These are phyloP conservation scores for Hortaea werneckii DNA, from an alignment of 2,329 filamentous ascomycete genomes.

Conservation along the genomic window DNA sequence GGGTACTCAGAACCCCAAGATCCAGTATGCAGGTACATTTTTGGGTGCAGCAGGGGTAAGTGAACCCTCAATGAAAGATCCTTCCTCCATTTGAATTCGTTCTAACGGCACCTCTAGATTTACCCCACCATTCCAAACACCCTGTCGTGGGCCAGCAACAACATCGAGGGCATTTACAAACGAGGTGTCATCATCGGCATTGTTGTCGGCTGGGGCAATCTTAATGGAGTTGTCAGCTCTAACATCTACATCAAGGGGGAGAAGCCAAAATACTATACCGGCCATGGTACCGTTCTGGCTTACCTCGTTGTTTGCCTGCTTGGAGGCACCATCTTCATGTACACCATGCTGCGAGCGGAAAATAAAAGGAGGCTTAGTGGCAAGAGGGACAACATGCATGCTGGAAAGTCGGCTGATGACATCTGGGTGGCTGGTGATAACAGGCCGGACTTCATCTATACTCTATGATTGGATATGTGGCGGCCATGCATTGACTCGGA, in stretches of 20 bases:
- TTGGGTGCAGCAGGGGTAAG: conserved; percentile 49
- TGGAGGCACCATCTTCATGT: conserved; percentile 59
- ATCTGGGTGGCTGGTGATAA: conserved; percentile 58
- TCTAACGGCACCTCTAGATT: conserved; percentile 37
- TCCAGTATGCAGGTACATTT: conserved; percentile 77
- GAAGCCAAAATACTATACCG: conserved; percentile 48
- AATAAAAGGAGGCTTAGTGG: conserved; percentile 58
- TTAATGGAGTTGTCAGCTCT: conserved; percentile 70
- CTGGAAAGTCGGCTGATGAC: conserved; percentile 54
- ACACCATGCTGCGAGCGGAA: conserved; percentile 52
- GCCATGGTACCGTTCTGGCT: conserved; percentile 64
- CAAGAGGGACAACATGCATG: conserved; percentile 51
- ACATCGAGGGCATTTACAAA: conserved; percentile 84
- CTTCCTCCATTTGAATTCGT: too few relatives aligned
- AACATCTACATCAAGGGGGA: conserved; percentile 57
- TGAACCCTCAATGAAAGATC: too few relatives aligned
- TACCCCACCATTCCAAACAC: conserved; percentile 46
- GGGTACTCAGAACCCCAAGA: conserved; percentile 48
- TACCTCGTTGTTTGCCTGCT: conserved; percentile 63
- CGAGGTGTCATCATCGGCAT: conserved; percentile 78
- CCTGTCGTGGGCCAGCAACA: conserved; percentile 44
- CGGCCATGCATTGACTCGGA: too few relatives aligned
- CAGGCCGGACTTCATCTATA: conserved; percentile 25
- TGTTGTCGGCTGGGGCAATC: conserved; percentile 83
- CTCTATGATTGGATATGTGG: conserved; percentile 1